Conservation (phyloP, 2,329 filamentous ascomycete genomes). For the Hymenoscyphus scutula region DNA sequence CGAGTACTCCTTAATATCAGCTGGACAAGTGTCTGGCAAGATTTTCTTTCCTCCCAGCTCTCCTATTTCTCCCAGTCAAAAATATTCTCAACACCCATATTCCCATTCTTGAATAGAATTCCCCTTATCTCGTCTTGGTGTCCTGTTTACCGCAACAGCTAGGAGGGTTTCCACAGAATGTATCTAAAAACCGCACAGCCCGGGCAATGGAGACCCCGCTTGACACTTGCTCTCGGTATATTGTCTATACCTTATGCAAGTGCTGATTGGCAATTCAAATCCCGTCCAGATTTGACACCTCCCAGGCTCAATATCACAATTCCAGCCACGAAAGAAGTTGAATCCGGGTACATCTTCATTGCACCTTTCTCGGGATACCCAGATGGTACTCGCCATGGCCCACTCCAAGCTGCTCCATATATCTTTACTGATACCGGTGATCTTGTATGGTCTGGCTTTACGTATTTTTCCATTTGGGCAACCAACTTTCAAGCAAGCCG, state of each 20-base stretch:
- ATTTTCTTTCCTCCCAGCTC: too few relatives aligned
- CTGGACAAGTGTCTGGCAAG: too few relatives aligned
- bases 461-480: constrained; percentile 49
- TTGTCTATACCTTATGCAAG: constrained; percentile 42
- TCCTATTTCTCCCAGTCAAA: too few relatives aligned
- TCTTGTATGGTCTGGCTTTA: constrained; percentile 55
- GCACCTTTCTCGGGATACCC: constrained; percentile 15
- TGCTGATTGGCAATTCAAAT: constrained; percentile 38
- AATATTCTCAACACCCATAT: too few relatives aligned
- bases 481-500: constrained; percentile 49
- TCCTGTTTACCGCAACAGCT: too few relatives aligned
- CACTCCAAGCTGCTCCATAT: constrained; percentile 52
- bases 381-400: constrained; percentile 38
- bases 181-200: too few relatives aligned
- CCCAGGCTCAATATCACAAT: constrained; percentile 46
- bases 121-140: too few relatives aligned
- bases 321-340: constrained; percentile 40
- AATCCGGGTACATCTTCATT: constrained; percentile 45
- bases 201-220: too few relatives aligned
- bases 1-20: too few relatives aligned
- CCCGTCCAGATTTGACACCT: constrained; percentile 45
- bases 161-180: too few relatives aligned
- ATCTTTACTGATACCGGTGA: constrained; percentile 54
- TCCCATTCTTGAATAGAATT: too few relatives aligned
- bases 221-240: background rate